Base-by-base conservation (phyloP, 139 green algal genomes). In the Deuterostichococcus epilithicus region DNA sequence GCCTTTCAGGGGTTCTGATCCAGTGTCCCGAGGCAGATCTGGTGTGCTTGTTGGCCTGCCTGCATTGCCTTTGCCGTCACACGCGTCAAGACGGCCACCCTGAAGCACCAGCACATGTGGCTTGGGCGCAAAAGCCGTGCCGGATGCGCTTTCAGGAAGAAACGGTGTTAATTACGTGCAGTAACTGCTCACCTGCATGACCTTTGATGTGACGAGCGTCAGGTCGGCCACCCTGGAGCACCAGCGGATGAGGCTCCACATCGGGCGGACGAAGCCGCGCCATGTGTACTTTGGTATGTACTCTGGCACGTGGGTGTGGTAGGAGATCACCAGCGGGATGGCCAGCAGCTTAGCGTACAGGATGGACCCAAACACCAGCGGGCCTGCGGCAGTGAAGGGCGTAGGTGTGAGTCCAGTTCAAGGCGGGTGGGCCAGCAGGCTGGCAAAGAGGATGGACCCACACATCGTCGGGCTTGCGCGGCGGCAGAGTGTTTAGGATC, bases 291-390 rank as follows among this genome's bases (percentile, higher is more conserved):
- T 80, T 1, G 91, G 91, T 72, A 97, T 91, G 89, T 97, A 97
- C 75, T 95, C 86, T 0, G 95, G 95, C 33, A 98, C 89, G 85
- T 98, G 95, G 4, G 95, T 98, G 87, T 98, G 95, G 85, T 98
- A 98, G 20, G 88, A 94, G 74, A 98, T 83, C 36, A 94, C 87
- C 20, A 98, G 85, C 1, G 95, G 93, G 15, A 91, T 79, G 35
- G 83, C 83, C 35, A 98, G 84, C 68, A 98, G 77, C 68, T 92
- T 92, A 20, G 91, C 85, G 79, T 97, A 98, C 59, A 97, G 76
- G 33, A 94, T 87, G 37, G 92, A 91, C 0, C 93, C 92, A 71
- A 93, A 94, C 26, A 91, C 86, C 78, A 95, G 88, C 44, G 91
- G 2, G 35, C 87, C n/a, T 65, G 37, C 25, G 13, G 38, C 25